Conservation (phyloP, 768 basidiomycete genomes). For the Leccinum olivaceopallidum region DNA sequence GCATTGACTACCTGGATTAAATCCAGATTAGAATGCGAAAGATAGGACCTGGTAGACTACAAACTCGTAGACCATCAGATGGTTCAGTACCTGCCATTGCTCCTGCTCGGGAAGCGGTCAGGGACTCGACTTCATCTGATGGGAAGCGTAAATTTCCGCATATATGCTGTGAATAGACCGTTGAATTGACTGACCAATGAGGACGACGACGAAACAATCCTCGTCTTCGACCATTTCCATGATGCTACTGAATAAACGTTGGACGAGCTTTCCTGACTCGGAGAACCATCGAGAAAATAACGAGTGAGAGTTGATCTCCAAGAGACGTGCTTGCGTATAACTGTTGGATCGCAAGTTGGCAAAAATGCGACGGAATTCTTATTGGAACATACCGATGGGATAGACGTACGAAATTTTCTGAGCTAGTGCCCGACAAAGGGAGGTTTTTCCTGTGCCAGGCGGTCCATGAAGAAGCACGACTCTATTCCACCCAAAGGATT, state of each 20-base stretch:
- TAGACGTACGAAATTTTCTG: slow-evolving; percentile 91
- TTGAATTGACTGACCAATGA: slow-evolving; percentile 65
- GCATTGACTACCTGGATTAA: slow-evolving; percentile 91
- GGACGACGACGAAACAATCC: slow-evolving; percentile 85
- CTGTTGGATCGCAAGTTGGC: slow-evolving; percentile 39
- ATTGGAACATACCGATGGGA: slow-evolving; percentile 63
- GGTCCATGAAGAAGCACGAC: slow-evolving; percentile 95
- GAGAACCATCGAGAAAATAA: slow-evolving; percentile 99
- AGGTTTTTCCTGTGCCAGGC: slow-evolving; percentile 97
- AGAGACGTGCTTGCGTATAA: slow-evolving; percentile 81
- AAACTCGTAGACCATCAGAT: slow-evolving; percentile 86
- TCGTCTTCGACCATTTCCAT: slow-evolving; percentile 93
- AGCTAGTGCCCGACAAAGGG: slow-evolving; percentile 89
- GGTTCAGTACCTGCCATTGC: slow-evolving; percentile 97
- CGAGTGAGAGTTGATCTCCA: slow-evolving; percentile 98
- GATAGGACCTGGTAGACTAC: slow-evolving; percentile 19
- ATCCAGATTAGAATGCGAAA: not conserved
- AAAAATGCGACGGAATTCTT: not conserved
- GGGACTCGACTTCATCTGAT: slow-evolving; percentile 92
- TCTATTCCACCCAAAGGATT: slow-evolving; percentile 68
- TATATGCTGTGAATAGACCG: not conserved
- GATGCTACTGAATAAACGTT: slow-evolving; percentile 86
- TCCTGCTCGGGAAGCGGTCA: slow-evolving; percentile 92
- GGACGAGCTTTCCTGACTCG: slow-evolving; percentile 97
- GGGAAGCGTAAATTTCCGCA: slow-evolving; percentile 4